These are phyloP conservation scores for Chaetomium tenue DNA, from an alignment of 495 filamentous ascomycete species.

Conservation along the genomic window DNA sequence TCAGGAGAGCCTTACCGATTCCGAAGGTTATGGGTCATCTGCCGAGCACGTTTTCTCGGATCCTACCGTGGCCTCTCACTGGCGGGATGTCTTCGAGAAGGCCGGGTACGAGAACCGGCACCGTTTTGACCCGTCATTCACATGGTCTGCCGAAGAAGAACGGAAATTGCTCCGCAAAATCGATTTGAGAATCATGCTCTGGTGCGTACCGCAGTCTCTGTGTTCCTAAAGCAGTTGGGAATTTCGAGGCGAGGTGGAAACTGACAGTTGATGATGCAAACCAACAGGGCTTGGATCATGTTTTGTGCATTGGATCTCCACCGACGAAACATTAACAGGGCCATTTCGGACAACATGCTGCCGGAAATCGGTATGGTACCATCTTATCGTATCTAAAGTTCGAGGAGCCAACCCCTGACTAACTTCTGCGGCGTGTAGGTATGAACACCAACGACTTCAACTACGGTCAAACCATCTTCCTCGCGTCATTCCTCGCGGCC, in stretches of 20 bases:
- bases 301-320: conserved; percentile 34
- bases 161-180: neutral
- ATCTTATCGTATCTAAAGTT: no score
- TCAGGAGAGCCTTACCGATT: no score
- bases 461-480: conserved; percentile 70
- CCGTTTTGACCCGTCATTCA: neutral
- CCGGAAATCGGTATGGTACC: conserved; percentile 32
- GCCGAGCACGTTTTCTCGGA: no score
- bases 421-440: no score
- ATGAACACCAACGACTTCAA: conserved; percentile 42
- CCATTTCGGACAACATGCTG: conserved; percentile 40
- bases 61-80: no score
- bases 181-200: neutral
- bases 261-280: no score
- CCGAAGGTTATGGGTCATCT: no score
- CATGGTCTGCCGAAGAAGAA: neutral
- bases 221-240: no score
- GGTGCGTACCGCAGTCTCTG: neutral
- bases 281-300: conserved; percentile 11
- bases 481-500: conserved; percentile 62
- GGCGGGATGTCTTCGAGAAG: no score
- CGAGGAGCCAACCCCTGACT: no score
- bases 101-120: neutral
- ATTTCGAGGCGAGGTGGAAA: no score
- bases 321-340: conserved; percentile 31